A percentile compares a stretch with the other conserved stretches of the same genome.
phyloP scores from a whole-genome alignment of 2,329 filamentous ascomycete species.

The Peltaster fructicola region DNA sequence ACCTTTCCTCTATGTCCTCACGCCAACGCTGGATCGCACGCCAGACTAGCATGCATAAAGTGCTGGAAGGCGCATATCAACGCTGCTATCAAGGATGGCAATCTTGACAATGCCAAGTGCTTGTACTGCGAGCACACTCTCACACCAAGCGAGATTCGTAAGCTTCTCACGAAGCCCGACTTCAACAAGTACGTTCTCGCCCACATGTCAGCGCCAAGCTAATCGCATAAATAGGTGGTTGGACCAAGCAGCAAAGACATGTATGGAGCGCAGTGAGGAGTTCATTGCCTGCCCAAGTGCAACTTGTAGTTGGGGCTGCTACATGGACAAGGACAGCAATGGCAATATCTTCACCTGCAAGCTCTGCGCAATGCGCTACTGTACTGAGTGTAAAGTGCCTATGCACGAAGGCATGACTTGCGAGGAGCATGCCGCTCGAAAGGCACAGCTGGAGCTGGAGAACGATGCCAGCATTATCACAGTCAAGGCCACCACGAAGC shows the following conservation, averaged over 20 bases:
- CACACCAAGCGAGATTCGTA: constrained; percentile 5
- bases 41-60: constrained; percentile 5
- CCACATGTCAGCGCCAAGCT: neutral
- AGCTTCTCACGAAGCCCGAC: constrained; percentile 2
- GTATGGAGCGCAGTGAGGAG: constrained; percentile 1
- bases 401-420: constrained; percentile 12
- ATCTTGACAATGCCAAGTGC: constrained; percentile 5
- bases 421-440: constrained; percentile 7
- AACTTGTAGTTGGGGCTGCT: constrained; percentile 7
- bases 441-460: neutral
- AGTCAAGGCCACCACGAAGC: constrained; percentile 6
- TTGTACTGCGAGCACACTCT: constrained; percentile 7
- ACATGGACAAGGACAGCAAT: constrained; percentile 6
- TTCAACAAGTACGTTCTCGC: constrained; percentile 5
- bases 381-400: constrained; percentile 7
- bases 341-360: constrained; percentile 12
- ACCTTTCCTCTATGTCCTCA: constrained; percentile 5
- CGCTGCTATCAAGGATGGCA: constrained; percentile 4
- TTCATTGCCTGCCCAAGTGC: constrained; percentile 4
- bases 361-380: constrained; percentile 8
- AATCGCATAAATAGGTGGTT: constrained; percentile 4
- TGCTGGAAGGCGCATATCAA: constrained; percentile 10
- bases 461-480: too few species aligned
- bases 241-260: constrained; percentile 5
- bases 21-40: constrained; percentile 1